Percentiles rank a stretch among this genome's conserved stretches.
phyloP scores from a whole-genome alignment of 495 filamentous ascomycete genomes.

The Aspergillus affinis region DNA sequence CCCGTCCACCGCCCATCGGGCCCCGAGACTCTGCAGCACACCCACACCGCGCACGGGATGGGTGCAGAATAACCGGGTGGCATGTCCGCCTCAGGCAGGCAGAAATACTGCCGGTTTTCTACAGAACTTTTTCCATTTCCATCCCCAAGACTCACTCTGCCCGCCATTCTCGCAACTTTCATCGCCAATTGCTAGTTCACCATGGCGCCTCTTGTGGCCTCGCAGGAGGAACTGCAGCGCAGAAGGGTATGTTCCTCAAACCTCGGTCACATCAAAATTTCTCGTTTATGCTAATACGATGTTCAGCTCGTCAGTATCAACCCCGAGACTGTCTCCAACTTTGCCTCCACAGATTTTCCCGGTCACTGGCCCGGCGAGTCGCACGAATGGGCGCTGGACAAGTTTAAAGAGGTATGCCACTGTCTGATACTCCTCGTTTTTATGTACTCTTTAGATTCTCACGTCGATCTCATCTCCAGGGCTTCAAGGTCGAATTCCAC shows the following conservation, averaged over 20 bases:
- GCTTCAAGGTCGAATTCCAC: constrained; percentile 78
- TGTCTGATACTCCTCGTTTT: not conserved
- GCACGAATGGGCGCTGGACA: constrained; percentile 77
- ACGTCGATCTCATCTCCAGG: constrained; percentile 35
- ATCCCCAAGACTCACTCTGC: constrained; percentile 7
- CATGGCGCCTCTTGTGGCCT: constrained; percentile 51
- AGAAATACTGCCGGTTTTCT: constrained; percentile 43
- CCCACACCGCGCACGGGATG: not conserved
- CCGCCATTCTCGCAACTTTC: constrained; percentile 16
- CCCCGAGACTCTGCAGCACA: no score
- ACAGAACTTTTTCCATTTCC: constrained; percentile 37
- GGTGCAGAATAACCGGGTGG: constrained; percentile 17
- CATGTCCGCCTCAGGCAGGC: constrained; percentile 30
- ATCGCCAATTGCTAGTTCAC: constrained; percentile 18
- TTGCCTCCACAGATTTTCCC: constrained; percentile 86
- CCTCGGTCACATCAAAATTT: not conserved
- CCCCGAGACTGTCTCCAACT: constrained; percentile 82
- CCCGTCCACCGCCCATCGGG: not conserved
- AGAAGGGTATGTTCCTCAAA: constrained; percentile 42
- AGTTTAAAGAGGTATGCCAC: constrained; percentile 59
- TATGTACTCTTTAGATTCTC: constrained; percentile 10
- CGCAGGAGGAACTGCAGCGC: constrained; percentile 49
- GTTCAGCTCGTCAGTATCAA: constrained; percentile 79
- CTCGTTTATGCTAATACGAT: constrained; percentile 19
- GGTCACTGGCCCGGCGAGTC: constrained; percentile 89